A percentile compares a stretch with the other conserved stretches of the same genome.
Conservation (phyloP, 2,329 filamentous ascomycete genomes). For the Cladophialophora psammophila region DNA sequence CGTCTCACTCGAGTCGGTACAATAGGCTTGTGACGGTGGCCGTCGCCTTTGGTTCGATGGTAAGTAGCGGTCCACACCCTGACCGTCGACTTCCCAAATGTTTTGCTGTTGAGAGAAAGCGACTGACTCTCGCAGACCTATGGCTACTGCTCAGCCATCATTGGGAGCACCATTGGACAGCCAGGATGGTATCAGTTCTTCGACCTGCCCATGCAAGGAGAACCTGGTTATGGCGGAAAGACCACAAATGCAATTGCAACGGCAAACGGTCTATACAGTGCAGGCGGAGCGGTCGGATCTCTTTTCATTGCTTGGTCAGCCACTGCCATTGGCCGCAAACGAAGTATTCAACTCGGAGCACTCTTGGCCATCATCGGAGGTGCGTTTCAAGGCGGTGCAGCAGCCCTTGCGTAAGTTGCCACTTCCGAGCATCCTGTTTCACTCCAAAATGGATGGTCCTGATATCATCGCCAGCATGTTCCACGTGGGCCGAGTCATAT, state of each 20-base stretch:
- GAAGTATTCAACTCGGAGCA: conserved; percentile 46
- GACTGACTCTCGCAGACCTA: conserved; percentile 35
- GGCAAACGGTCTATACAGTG: conserved; percentile 55
- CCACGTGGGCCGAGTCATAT: conserved; percentile 35
- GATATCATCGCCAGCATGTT: conserved; percentile 34
- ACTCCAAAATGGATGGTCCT: conserved; percentile 2
- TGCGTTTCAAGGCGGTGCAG: conserved; percentile 37
- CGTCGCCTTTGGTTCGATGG: conserved; percentile 51
- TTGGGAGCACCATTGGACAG: conserved; percentile 56
- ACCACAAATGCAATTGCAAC: conserved; percentile 55
- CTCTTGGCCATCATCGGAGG: conserved; percentile 34
- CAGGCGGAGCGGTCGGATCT: conserved; percentile 49
- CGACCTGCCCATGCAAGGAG: conserved; percentile 48
- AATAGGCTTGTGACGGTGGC: conserved; percentile 50
- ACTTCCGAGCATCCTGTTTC: neutral
- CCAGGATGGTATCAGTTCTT: conserved; percentile 55
- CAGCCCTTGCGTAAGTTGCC: conserved; percentile 24
- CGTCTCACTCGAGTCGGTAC: conserved; percentile 48
- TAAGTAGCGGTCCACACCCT: conserved; percentile 36
- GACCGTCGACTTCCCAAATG: neutral
- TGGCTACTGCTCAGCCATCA: conserved; percentile 47
- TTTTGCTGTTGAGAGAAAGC: neutral
- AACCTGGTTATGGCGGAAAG: conserved; percentile 50
- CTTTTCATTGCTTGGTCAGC: conserved; percentile 41
- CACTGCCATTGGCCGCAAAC: conserved; percentile 49